Evolutionary conservation across 2,329 filamentous ascomycete genomes (phyloP), one percentile per base, ranked within the genome.

Genomic region (Fusarium longipes): DNA sequence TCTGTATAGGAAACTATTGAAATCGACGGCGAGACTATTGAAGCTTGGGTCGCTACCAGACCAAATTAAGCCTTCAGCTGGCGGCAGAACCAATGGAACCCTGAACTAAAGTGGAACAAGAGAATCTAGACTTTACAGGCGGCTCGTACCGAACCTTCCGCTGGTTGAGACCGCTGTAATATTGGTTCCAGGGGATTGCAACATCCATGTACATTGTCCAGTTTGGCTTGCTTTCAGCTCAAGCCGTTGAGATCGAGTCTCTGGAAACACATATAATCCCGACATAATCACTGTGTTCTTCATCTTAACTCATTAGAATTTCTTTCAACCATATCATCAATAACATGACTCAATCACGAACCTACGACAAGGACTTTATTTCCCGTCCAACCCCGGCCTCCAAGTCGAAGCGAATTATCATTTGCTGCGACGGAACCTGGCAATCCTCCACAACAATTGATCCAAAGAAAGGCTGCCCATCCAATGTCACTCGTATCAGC

Each of bases 371-470:
- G 8, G 38, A 44, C 47, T 57, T 52, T 17, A 43, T 57, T 17
- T 57, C 54, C 3, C 47, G 48, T 30, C 47, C 54, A 17, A 22
- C 8, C 15, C 32, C 17, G 9, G 24, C 54, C 6, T 42, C 54
- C 17, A 57, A 53, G 24, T 44, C 56, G 3, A 65, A 65, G 29
- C 38, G 62, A 8, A 57, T 65, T 33, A 57, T 77, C 14, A 63
- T 76, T 17, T 78, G 76, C 48, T 77, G 76, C 18, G 77, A 78
- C 43, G 76, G 75, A 18, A 77, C 75, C 6, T 77, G 74, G 75
- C 75, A 74, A 38, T 48, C 20, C 12, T 22, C 50, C 17, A 29
- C 58, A 43, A 50, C 54, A 1, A 66, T 64, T 18, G 65, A 70
- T 29, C 67, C 59, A 12, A 55, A 61, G 12, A 64, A 60, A 11